Base-by-base conservation (phyloP, 1,284 basidiomycete genomes). In the Leccinum glutinopallens region DNA sequence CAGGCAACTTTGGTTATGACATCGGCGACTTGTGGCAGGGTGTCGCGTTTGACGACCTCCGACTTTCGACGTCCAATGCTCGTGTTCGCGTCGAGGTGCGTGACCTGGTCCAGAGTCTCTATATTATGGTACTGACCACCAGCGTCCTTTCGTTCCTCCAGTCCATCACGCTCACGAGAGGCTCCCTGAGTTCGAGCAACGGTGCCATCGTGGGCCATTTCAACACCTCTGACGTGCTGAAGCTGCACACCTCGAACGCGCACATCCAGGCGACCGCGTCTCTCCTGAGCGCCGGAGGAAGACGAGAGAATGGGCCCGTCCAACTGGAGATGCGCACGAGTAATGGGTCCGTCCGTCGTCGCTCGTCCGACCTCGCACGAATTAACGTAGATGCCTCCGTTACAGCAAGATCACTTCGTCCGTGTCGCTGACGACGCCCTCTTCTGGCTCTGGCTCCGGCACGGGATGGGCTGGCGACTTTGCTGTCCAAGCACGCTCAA, bases 171-270 rank as follows among this genome's bases (percentile, higher is more conserved):
- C 22, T 22, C 22, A 22, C 22, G 22, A 22, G 22, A 22, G 22
- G 22, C 22, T 22, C 22, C 22, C 2, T 22, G 2, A 22, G 22
- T 22, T 22, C 22, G 22, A 22, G 22, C 22, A 22, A 22, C 22
- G 22, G 22, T 22, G 22, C 22, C 22, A 22, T 22, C 22, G 22
- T 22, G 22, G 22, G 22, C 22, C 75, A 76, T 12, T 83, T 80
- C 71, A 78, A 79, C 43, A 66, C 74, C 1, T 73, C 78, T 0
- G 68, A 70, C 2, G 59, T 66, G 0, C 67, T 86, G 6, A 66
- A 63, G 1, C 65, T 86, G 7, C 39, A 51, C 12, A 83, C 82
- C 0, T 71, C 77, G 22, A 83, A 83, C 63, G 75, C 69, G 1
- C 66, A 49, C 4, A 80, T 86, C 58, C 66, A 75, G 10, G 73